Percentiles rank a stretch among this genome's conserved stretches.
Evolutionary conservation across 805 yeast species (phyloP).

Genomic region (Ogataea populi-albae): DNA sequence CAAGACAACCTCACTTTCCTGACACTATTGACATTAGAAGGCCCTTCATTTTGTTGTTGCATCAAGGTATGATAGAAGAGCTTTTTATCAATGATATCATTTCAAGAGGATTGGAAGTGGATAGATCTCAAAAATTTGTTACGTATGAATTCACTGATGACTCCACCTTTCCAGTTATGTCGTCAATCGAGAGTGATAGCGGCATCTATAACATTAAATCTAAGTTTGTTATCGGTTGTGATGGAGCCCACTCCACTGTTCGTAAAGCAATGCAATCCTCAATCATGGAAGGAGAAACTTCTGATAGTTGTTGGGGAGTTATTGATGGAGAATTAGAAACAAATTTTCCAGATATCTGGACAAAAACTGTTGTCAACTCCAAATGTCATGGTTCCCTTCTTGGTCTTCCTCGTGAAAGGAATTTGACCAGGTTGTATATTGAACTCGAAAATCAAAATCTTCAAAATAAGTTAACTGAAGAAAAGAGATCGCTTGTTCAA

Average conservation of each 20-base stretch:
- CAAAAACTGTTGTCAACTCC: constrained; percentile 33
- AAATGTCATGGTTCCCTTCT: constrained; percentile 30
- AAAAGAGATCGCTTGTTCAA: constrained; percentile 22
- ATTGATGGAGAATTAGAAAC: constrained; percentile 35
- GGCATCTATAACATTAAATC: constrained; percentile 20
- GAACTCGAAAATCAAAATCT: constrained; percentile 21
- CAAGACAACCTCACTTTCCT: constrained; percentile 10
- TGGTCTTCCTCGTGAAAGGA: constrained; percentile 36
- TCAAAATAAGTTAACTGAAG: constrained; percentile 11
- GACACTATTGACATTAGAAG: constrained; percentile 11
- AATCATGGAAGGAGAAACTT: constrained; percentile 33
- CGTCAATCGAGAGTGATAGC: constrained; percentile 3
- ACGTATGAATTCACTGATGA: not conserved
- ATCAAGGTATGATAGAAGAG: constrained; percentile 21
- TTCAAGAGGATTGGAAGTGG: constrained; percentile 36
- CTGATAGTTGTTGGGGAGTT: constrained; percentile 38
- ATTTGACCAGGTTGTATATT: constrained; percentile 32
- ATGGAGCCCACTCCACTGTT: constrained; percentile 35
- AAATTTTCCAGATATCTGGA: constrained; percentile 36
- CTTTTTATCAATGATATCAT: constrained; percentile 37
- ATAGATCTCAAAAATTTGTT: constrained; percentile 7
- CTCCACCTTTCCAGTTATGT: not conserved
- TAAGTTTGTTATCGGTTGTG: constrained; percentile 33
- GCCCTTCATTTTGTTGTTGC: constrained; percentile 12
- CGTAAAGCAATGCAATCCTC: constrained; percentile 27